Base-by-base conservation (phyloP, 2,329 filamentous ascomycete species). In the Aspergillus bombycis region DNA sequence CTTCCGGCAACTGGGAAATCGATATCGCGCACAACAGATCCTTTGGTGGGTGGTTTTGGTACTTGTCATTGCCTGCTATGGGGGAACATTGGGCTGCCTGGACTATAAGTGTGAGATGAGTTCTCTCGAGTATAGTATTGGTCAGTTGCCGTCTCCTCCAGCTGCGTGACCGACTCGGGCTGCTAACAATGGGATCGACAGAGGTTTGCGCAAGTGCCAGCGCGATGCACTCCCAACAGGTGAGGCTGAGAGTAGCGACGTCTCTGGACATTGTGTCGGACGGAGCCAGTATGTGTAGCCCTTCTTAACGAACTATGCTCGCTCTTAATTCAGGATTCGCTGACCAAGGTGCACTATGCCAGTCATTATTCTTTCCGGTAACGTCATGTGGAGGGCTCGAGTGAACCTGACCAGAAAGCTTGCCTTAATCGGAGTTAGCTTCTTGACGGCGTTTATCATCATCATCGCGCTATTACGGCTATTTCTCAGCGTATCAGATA, bases 391-490 rank as follows among this genome's bases (percentile, higher is more conserved):
- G 61, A 59, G 57, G 16, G 52, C 46, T 5, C 48, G 26, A 10
- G 59, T 62, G 9, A 56, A 36, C 38, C 14, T 41, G 10, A 12
- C 10, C 8, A 45, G 30, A 41, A 62, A 62, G 30, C 21, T 59
- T 11, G 61, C 61, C 4, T 48, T 62, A 23, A 55, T 62, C 6
- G 61, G 57, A 3, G 48, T 60, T 26, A 62, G 61, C n/a, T 36
- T 60, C 10, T 32, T 62, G 36, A 62, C 60, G 28, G 60, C 60
- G 1, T 62, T 62, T 23, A 62, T 62, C 9, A 62, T 62, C 48
- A 36, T 38, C 14, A 54, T 60, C 10, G 36, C 57, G 8, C n/a
- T 62, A 3, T 30, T 62, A 16, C 61, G 61, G 6, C 32, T 62
- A 10, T 21, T 60, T 9, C 38, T 48, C 3, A 50, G 48, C 2